These are phyloP conservation scores for Starmerella bombi DNA, from an alignment of 805 yeast species.

Conservation along the genomic window DNA sequence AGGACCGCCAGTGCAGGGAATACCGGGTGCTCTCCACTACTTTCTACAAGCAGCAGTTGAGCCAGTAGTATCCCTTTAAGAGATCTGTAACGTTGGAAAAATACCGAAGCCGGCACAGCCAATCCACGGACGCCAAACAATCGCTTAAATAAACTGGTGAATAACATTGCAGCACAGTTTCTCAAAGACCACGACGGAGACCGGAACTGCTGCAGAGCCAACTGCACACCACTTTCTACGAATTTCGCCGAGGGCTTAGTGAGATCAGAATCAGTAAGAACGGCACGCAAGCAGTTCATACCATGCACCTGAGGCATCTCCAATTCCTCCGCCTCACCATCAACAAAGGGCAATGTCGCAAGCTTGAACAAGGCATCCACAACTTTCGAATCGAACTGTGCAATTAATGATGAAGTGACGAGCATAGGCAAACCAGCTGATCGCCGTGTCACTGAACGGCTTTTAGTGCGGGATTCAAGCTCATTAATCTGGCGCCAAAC, in stretches of 20 bases:
- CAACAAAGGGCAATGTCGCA: conserved; percentile 39
- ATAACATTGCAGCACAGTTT: conserved; percentile 88
- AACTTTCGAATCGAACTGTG: conserved; percentile 32
- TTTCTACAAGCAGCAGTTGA: conserved; percentile 17
- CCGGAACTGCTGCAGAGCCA: conserved; percentile 51
- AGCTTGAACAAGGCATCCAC: conserved; percentile 41
- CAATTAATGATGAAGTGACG: conserved; percentile 32
- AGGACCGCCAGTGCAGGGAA: conserved; percentile 67
- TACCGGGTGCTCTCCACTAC: conserved; percentile 29
- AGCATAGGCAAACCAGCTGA: conserved; percentile 86
- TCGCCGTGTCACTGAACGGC: conserved; percentile 65
- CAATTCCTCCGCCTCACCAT: conserved; percentile 37
- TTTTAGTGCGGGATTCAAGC: not conserved
- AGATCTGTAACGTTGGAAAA: conserved; percentile 52
- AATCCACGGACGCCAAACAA: conserved; percentile 47
- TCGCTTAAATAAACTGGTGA: conserved; percentile 68
- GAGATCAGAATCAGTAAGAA: conserved; percentile 61
- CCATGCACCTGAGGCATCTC: conserved; percentile 93
- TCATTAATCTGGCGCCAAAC: conserved; percentile 4
- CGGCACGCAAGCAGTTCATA: conserved; percentile 63
- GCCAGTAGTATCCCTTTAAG: conserved; percentile 37
- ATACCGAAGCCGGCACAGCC: conserved; percentile 43
- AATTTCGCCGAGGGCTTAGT: conserved; percentile 38
- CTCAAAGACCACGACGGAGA: conserved; percentile 72
- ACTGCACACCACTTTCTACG: conserved; percentile 44